These are phyloP conservation scores for Begonia loranthoides DNA, from an alignment of 306 rosid genomes.

Conservation along the genomic window DNA sequence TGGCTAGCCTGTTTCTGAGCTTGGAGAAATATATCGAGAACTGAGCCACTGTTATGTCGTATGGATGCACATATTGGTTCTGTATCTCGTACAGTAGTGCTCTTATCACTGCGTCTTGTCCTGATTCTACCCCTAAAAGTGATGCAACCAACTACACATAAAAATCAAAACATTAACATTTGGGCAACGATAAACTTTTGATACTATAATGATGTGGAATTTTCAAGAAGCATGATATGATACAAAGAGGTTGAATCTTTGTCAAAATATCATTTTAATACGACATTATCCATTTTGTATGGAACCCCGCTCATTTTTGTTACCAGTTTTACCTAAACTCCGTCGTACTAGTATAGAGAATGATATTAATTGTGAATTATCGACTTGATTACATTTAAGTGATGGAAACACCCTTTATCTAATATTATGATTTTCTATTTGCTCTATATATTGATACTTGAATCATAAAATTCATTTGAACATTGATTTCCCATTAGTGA, in stretches of 20 bases:
- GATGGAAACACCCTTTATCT: too few species aligned
- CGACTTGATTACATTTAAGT: too few species aligned
- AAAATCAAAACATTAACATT: neutral
- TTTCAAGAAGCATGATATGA: neutral
- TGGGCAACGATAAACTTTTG: neutral
- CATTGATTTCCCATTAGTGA: too few species aligned
- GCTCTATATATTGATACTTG: too few species aligned
- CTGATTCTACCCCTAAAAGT: conserved; percentile 13
- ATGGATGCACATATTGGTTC: conserved; percentile 8
- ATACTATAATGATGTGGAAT: neutral
- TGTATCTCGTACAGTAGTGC: conserved; percentile 5
- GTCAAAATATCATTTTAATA: neutral
- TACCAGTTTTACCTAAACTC: too few species aligned
- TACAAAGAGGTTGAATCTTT: neutral
- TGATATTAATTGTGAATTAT: too few species aligned
- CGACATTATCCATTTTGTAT: too few species aligned
- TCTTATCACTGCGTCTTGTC: conserved; percentile 20
- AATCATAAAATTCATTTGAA: too few species aligned
- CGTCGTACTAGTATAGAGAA: too few species aligned
- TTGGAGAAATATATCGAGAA: conserved; percentile 1
- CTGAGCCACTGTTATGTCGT: conserved; percentile 15
- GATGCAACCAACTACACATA: conserved; percentile 10
- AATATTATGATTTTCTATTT: too few species aligned
- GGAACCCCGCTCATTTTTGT: too few species aligned
- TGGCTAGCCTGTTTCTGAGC: conserved; percentile 11